These are phyloP conservation scores for Farysia itapuensis DNA, from an alignment of 1,284 basidiomycete species.

Conservation along the genomic window DNA sequence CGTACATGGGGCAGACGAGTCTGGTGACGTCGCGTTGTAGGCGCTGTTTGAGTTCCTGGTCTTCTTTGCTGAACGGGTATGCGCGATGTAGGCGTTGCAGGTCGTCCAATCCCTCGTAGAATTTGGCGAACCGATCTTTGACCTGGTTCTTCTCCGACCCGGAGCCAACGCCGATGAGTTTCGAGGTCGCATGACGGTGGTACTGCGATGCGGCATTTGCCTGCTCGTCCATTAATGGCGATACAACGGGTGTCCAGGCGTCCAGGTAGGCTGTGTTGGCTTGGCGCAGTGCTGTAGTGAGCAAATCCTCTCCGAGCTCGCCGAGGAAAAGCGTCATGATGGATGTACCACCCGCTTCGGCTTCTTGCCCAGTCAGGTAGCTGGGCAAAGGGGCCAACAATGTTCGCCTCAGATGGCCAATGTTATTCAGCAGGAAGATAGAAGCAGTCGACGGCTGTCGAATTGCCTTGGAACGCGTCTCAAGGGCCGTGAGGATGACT, in stretches of 20 bases:
- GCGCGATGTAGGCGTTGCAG: conserved; percentile 49
- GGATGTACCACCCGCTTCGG: conserved; percentile 12
- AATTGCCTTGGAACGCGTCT: conserved; percentile 43
- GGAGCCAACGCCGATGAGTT: conserved; percentile 44
- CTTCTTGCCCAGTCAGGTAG: conserved; percentile 12
- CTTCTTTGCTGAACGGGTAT: conserved; percentile 45
- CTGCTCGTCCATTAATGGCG: conserved; percentile 51
- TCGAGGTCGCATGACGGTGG: conserved; percentile 36
- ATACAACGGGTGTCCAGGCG: conserved; percentile 48
- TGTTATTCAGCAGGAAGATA: conserved; percentile 54
- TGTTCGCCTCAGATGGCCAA: conserved; percentile 35
- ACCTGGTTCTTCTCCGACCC: conserved; percentile 46
- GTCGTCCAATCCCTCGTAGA: conserved; percentile 52
- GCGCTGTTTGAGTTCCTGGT: conserved; percentile 36
- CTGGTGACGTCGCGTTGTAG: conserved; percentile 40
- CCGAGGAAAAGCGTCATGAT: conserved; percentile 34
- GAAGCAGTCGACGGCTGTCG: conserved; percentile 47
- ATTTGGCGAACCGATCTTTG: conserved; percentile 53
- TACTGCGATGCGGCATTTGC: conserved; percentile 22
- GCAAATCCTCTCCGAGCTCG: conserved; percentile 42
- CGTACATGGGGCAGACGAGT: conserved; percentile 46
- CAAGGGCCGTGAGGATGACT: conserved; percentile 38
- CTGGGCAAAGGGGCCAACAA: conserved; percentile 18
- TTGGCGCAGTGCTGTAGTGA: conserved; percentile 33
- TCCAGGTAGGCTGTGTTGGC: conserved; percentile 51